Base-by-base conservation (phyloP, 2,329 filamentous ascomycete genomes). In the Colletotrichum shisoi region DNA sequence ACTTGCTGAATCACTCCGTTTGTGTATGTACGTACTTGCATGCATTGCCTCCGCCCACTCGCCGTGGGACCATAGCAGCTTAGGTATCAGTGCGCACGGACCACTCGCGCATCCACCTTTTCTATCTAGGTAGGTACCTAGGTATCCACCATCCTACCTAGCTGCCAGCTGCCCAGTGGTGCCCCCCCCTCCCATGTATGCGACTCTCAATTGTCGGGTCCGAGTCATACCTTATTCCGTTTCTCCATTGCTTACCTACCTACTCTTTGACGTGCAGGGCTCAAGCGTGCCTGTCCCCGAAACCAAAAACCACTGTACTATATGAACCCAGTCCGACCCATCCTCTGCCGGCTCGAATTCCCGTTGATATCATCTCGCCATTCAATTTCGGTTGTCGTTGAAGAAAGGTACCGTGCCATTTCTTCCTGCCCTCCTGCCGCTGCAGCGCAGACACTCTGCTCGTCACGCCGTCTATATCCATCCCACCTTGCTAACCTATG, bases 231-330 rank as follows among this genome's bases (percentile, higher is more conserved):
- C 31, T 34, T 34, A 34, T 34, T 34, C 31, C 31, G 7, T 19
- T 8, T 46, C 21, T 40, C 21, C 44, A 34, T n/a, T 57, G 51
- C 42, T 46, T 46, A 48, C 57, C 21, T 46, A 48, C 48, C 54
- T 61, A 61, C 62, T 31, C 27, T 31, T 31, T 31, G 27, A 31
- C 62, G 49, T 42, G 37, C 51, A 24, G 19, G 57, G 62, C 56
- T 64, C 56, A 56, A 63, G 62, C 56, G 46, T 31, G 31, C 46
- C n/a, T 52, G 49, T 52, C 40, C 42, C 45, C 56, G 57, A 58
- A 65, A 61, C 62, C 62, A 62, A 56, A 40, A 49, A 54, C 49
- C 49, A 52, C 40, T 39, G n/a, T 21, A 45, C 60, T 65, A 62
- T 65, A 42, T 65, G 57, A 65, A 65, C 63, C 49, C 57, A 48